phyloP scores from a whole-genome alignment of 495 filamentous ascomycete species.

The Podospora didyma region DNA sequence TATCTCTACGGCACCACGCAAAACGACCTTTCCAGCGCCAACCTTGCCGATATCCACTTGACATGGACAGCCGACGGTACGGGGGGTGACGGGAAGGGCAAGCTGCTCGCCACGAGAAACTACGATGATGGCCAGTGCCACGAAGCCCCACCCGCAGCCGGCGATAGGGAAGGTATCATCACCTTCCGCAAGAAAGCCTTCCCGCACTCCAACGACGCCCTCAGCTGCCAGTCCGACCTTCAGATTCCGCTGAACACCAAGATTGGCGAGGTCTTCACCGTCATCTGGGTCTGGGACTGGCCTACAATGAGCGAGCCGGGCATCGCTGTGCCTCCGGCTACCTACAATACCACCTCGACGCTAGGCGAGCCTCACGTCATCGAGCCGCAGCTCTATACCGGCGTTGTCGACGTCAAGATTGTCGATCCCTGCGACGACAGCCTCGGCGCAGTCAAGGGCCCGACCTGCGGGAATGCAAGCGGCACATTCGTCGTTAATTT shows the following conservation, averaged over 20 bases:
- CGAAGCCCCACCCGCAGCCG: slow-evolving; percentile 46
- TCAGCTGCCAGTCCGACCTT: slow-evolving; percentile 77
- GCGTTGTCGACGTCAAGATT: slow-evolving; percentile 74
- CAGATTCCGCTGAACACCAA: slow-evolving; percentile 55
- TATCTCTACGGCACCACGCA: slow-evolving; percentile 80
- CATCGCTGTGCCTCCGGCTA: slow-evolving; percentile 24
- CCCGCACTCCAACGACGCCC: slow-evolving; percentile 42
- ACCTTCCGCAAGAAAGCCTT: slow-evolving; percentile 42
- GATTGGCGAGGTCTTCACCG: slow-evolving; percentile 55
- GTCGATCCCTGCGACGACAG: slow-evolving; percentile 26
- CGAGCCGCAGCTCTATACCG: slow-evolving; percentile 67
- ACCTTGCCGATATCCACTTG: slow-evolving; percentile 63
- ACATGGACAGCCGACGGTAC: slow-evolving; percentile 72
- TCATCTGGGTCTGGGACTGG: slow-evolving; percentile 97
- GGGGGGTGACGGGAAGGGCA: slow-evolving; percentile 70
- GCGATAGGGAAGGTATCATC: slow-evolving; percentile 45
- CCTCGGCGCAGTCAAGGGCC: slow-evolving; percentile 26
- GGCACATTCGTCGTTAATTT: slow-evolving; percentile 22
- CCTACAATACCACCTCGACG: slow-evolving; percentile 28
- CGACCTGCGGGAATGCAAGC: slow-evolving; percentile 17
- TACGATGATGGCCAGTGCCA: slow-evolving; percentile 86
- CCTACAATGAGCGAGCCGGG: slow-evolving; percentile 39
- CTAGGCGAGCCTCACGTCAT: slow-evolving; percentile 46
- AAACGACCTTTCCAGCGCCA: slow-evolving; percentile 46
- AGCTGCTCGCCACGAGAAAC: slow-evolving; percentile 65